These are phyloP conservation scores for Ophiostoma pallidulum DNA, from an alignment of 2,329 filamentous ascomycete species.

Conservation along the genomic window DNA sequence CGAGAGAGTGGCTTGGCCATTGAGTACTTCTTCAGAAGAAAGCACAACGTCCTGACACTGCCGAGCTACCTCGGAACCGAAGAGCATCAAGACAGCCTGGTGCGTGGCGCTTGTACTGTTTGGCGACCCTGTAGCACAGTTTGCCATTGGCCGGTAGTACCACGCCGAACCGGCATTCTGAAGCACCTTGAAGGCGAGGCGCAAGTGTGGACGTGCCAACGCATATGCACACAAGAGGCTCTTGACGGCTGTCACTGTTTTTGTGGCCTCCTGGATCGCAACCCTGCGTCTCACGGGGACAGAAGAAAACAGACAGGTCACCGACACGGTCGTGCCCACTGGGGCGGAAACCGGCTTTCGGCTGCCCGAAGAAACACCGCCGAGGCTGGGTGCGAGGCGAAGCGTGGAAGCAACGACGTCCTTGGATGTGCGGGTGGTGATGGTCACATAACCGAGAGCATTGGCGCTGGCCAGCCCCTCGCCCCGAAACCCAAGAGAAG, in stretches of 20 bases:
- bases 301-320: constrained; percentile 47
- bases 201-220: constrained; percentile 54
- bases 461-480: constrained; percentile 61
- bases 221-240: constrained; percentile 54
- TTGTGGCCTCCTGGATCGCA: constrained; percentile 47
- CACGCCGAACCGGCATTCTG: constrained; percentile 46
- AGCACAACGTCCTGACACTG: constrained; percentile 9
- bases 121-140: no score
- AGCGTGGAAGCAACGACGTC: constrained; percentile 49
- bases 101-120: constrained; percentile 40
- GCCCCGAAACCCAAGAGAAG: constrained; percentile 65
- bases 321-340: constrained; percentile 59
- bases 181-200: constrained; percentile 49
- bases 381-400: constrained; percentile 31
- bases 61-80: constrained; percentile 36
- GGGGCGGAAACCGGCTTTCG: constrained; percentile 39
- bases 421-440: constrained; percentile 54
- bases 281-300: constrained; percentile 55
- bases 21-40: not conserved
- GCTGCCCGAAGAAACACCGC: constrained; percentile 27
- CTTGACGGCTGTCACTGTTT: constrained; percentile 48
- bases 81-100: constrained; percentile 53
- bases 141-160: constrained; percentile 43
- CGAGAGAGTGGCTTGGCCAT: not conserved
- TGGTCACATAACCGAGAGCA: constrained; percentile 46